Evolutionary conservation across 257 asterid genomes (phyloP), one percentile per base, ranked within the genome.

Genomic region (Striga asiatica): DNA sequence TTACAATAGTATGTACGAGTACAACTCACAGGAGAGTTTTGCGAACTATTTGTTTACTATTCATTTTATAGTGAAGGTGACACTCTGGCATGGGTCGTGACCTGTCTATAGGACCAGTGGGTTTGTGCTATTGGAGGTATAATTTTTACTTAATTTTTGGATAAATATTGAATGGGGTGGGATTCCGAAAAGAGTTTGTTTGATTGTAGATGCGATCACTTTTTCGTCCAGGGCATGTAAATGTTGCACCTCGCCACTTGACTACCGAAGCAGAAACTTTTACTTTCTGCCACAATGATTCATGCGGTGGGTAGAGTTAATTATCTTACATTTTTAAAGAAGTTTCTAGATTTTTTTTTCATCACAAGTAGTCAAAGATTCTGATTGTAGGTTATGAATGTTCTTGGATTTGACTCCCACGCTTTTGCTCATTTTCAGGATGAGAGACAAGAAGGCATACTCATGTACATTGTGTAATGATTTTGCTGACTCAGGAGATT

Each of bases 121-220:
- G 97, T 95, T 37, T 95, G 97, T 64, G 97, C 97, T 55, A 84
- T 89, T 50, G 97, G 95, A 48, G 97, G 97, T 88, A 81, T n/a
- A n/a, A n/a, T n/a, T n/a, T n/a, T n/a, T n/a, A n/a, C n/a, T n/a
- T n/a, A n/a, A n/a, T 4, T 41, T 1, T 3, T 18, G 10, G 10
- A 19, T 43, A 19, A 43, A n/a, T n/a, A n/a, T n/a, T n/a, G n/a
- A 43, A 43, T 9, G 13, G 9, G 25, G 3, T 8, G 27, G 9
- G n/a, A 12, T 7, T 42, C 3, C 11, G 21, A 19, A 42, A 11
- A 43, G 8, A 41, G 48, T 8, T n/a, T 43, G 34, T 62, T 47
- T 50, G 24, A 5, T 31, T 31, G 27, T 12, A 19, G 21, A 46
- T 56, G 21, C 45, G 27, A 18, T 0, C 20, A n/a, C 37, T 23